Base-by-base conservation (phyloP, 139 green algal genomes). In the Coelastrella sp. region DNA sequence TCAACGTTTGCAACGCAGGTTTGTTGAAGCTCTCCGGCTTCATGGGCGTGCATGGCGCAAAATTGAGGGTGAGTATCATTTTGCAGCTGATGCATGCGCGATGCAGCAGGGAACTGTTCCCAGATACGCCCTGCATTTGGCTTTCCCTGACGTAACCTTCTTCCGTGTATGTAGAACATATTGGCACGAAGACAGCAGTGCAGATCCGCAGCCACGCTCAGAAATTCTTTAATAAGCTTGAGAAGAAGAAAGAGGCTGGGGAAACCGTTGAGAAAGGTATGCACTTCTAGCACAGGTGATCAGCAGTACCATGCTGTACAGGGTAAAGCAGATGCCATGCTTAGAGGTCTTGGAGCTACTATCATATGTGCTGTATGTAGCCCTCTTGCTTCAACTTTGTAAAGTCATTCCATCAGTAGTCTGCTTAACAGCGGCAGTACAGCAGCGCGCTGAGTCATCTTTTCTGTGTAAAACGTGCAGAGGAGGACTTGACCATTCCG, bases 161-260 rank as follows among this genome's bases (percentile, higher is more conserved):
- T 20, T 49, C 35, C 35, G 35, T n/a, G 49, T 7, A 19, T 66
- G 91, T 95, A 98, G 97, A 98, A 90, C 93, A 99, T 88, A 96
- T 99, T 12, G 96, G 96, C 70, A 99, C 96, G 81, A 99, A 99
- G 92, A 98, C 95, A 0, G 95, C 98, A 5, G 96, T 99, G 49
- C 98, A 99, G 84, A 99, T 99, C 73, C 94, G 98, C 8, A 98
- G 94, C 25, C 98, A 99, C 84, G 98, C 98, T 0, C 98, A 99
- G 79, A 99, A 99, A 92, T 98, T 98, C 78, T 98, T 99, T 74
- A 89, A 88, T 88, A 98, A 98, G 85, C 56, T 98, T 14, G 87
- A 91, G 63, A 87, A 86, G 63, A 91, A 91, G 56, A 91, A 91
- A 65, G 81, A 91, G 82, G 25, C 81, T 8, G 82, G 81, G 5